These are phyloP conservation scores for Macadamia integrifolia DNA, from an alignment of 164 flowering plant genomes.

Conservation along the genomic window DNA sequence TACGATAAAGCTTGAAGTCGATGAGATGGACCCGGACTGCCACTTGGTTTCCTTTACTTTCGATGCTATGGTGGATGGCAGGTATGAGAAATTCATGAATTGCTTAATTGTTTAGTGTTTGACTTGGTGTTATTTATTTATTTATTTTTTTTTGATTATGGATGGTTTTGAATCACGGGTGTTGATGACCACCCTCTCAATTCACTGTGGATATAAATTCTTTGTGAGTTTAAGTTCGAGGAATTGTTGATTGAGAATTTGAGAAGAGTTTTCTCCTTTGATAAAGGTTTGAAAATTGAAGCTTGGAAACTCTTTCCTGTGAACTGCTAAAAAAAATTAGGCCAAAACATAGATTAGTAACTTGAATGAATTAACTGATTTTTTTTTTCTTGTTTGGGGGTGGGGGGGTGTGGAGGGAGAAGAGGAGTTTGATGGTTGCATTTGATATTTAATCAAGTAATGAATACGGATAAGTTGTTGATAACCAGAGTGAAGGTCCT, in stretches of 20 bases:
- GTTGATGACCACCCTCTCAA: neutral
- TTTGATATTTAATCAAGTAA: no score
- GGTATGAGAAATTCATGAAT: constrained; percentile 29
- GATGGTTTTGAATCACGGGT: constrained; percentile 3
- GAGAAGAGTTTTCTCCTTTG: neutral
- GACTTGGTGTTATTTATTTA: neutral
- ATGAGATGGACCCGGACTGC: constrained; percentile 60
- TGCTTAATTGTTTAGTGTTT: neutral
- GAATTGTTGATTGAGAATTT: neutral
- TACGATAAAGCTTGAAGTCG: constrained; percentile 54
- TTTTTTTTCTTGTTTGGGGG: no score
- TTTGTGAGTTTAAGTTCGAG: neutral
- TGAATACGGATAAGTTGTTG: no score
- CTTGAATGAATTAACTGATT: no score
- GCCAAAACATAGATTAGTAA: no score
- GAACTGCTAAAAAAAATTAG: no score
- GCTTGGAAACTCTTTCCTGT: no score
- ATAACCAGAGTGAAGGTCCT: no score
- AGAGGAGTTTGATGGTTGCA: no score
- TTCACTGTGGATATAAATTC: neutral
- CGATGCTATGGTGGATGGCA: constrained; percentile 81
- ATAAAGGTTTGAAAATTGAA: neutral
- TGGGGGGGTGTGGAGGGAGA: no score
- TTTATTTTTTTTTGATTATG: neutral
- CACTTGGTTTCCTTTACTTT: constrained; percentile 78